Conservation (phyloP, 2,329 filamentous ascomycete species). For the Colletotrichum tropicicola region DNA sequence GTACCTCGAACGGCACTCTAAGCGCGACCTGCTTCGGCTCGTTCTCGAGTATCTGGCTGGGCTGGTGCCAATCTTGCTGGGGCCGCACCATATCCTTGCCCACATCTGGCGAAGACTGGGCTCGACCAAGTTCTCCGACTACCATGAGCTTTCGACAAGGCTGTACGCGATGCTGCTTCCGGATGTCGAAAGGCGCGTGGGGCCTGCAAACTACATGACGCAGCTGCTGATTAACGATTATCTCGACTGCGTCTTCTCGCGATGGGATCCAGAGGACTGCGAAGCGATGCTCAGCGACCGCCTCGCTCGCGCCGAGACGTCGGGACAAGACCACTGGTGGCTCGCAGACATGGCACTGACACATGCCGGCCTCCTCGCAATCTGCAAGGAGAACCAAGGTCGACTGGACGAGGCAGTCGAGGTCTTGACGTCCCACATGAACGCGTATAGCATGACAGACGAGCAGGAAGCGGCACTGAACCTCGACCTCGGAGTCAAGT, state of each 20-base stretch:
- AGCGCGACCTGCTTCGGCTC: slow-evolving; percentile 41
- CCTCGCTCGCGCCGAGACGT: slow-evolving; percentile 38
- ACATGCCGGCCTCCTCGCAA: slow-evolving; percentile 41
- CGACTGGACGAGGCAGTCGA: slow-evolving; percentile 40
- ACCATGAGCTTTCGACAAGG: slow-evolving; percentile 42
- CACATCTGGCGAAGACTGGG: slow-evolving; percentile 42
- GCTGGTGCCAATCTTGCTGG: slow-evolving; percentile 41
- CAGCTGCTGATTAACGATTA: slow-evolving; percentile 44
- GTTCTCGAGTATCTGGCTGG: slow-evolving; percentile 42
- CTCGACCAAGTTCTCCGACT: slow-evolving; percentile 40
- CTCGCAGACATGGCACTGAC: slow-evolving; percentile 41
- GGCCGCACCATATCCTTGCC: slow-evolving; percentile 39
- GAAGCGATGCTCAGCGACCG: slow-evolving; percentile 40
- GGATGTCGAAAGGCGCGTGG: slow-evolving; percentile 40
- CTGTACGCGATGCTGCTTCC: slow-evolving; percentile 42
- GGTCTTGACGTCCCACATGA: slow-evolving; percentile 37
- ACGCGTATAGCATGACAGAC: slow-evolving; percentile 38
- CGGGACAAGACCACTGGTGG: slow-evolving; percentile 40
- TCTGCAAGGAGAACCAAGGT: slow-evolving; percentile 39
- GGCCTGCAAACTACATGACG: slow-evolving; percentile 43
- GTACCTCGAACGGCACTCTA: slow-evolving; percentile 44
- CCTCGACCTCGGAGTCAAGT: slow-evolving; percentile 43
- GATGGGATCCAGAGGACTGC: slow-evolving; percentile 37
- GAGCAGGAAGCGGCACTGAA: slow-evolving; percentile 42
- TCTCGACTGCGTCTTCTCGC: slow-evolving; percentile 42